A percentile compares a stretch with the other conserved stretches of the same genome.
Conservation (phyloP, 1,284 basidiomycete genomes). For the Trichosporon asahii region DNA sequence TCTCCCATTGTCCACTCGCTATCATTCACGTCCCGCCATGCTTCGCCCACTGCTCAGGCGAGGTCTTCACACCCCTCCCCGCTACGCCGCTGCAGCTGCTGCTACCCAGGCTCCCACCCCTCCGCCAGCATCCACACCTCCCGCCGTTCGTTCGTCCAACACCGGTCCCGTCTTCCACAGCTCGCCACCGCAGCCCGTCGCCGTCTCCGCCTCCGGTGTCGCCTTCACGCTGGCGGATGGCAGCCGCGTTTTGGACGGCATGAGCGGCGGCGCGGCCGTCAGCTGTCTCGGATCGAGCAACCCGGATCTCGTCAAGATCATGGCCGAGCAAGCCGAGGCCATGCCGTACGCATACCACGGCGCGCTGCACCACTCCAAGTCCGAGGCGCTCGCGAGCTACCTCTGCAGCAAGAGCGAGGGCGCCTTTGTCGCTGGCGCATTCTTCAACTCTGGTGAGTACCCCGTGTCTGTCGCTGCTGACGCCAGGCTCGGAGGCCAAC, state of each 20-base stretch:
- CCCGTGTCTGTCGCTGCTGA: background rate
- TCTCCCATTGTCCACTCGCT: background rate
- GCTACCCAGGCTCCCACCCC: conserved; percentile 1
- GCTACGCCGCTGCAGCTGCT: background rate
- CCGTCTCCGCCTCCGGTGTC: conserved; percentile 22
- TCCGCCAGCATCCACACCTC: background rate
- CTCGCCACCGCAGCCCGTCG: conserved; percentile 16
- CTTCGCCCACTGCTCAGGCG: background rate
- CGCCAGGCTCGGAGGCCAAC: conserved; percentile 34
- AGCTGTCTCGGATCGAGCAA: conserved; percentile 71
- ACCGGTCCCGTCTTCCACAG: conserved; percentile 12
- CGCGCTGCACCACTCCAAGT: conserved; percentile 21
- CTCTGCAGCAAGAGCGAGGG: conserved; percentile 28
- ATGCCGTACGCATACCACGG: conserved; percentile 38
- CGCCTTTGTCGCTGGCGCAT: conserved; percentile 32
- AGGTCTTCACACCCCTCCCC: background rate
- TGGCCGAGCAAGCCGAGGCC: conserved; percentile 27
- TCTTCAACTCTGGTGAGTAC: conserved; percentile 27
- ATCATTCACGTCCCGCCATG: background rate
- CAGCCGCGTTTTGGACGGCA: conserved; percentile 32
- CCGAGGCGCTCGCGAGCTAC: conserved; percentile 29
- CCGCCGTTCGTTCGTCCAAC: background rate
- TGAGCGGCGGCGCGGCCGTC: conserved; percentile 72
- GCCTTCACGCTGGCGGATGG: conserved; percentile 30
- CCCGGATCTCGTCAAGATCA: conserved; percentile 53